These are phyloP conservation scores for Ophiocordyceps camponoti-leonardi DNA, from an alignment of 2,329 filamentous ascomycete genomes.

Conservation along the genomic window DNA sequence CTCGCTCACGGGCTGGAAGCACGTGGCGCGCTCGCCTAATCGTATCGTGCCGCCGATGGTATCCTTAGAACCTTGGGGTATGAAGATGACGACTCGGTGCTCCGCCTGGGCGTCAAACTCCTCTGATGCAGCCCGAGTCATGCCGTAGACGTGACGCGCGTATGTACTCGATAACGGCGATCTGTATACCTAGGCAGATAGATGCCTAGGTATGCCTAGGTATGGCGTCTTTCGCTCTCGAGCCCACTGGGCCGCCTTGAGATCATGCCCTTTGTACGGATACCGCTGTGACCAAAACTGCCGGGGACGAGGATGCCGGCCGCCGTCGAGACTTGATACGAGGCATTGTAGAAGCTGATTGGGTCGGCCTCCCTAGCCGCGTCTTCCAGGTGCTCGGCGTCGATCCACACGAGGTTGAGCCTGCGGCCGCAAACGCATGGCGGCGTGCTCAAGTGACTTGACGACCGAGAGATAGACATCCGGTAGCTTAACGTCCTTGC, in stretches of 20 bases:
- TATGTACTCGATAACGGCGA: constrained; percentile 85
- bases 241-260: constrained; percentile 70
- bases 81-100: constrained; percentile 66
- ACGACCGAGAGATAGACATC: constrained; percentile 74
- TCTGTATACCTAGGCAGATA: constrained; percentile 87
- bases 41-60: constrained; percentile 76
- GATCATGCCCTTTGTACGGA: constrained; percentile 88
- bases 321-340: constrained; percentile 1
- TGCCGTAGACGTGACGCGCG: constrained; percentile 56
- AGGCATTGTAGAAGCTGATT: constrained; percentile 43
- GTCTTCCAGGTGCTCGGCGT: constrained; percentile 68
- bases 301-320: constrained; percentile 37
- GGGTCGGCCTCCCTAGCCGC: constrained; percentile 43
- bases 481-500: constrained; percentile 74
- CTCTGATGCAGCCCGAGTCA: constrained; percentile 37
- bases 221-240: constrained; percentile 67
- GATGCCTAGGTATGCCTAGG: too few species aligned
- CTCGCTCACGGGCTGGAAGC: constrained; percentile 59
- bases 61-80: constrained; percentile 53
- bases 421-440: constrained; percentile 73
- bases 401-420: constrained; percentile 68
- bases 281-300: constrained; percentile 69
- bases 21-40: constrained; percentile 55
- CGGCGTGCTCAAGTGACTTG: constrained; percentile 79
- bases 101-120: constrained; percentile 38